phyloP scores from a whole-genome alignment of 2,329 filamentous ascomycete species.

The Alternaria solani region DNA sequence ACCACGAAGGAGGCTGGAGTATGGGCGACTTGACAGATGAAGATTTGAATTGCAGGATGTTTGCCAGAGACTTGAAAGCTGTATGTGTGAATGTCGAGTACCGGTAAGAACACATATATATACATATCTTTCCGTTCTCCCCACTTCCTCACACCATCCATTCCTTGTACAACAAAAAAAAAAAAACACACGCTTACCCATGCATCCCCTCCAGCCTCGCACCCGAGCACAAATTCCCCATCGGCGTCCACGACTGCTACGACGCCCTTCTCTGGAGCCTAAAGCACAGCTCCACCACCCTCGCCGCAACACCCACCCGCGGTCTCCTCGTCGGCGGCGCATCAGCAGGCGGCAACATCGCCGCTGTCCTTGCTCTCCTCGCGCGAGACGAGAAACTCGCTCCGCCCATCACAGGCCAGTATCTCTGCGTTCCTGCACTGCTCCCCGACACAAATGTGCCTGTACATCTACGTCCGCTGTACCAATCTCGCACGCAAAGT shows the following conservation, averaged over 20 bases:
- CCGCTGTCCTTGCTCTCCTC: constrained; percentile 57
- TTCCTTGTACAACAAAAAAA: not conserved
- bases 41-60: constrained; percentile 52
- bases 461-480: constrained; percentile 50
- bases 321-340: constrained; percentile 62
- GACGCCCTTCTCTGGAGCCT: constrained; percentile 57
- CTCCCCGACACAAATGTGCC: constrained; percentile 54
- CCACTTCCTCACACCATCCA: not conserved
- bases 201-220: constrained; percentile 53
- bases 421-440: constrained; percentile 58
- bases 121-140: not conserved
- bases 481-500: constrained; percentile 49
- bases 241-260: constrained; percentile 58
- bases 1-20: constrained; percentile 57
- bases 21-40: constrained; percentile 56
- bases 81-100: constrained; percentile 62
- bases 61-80: constrained; percentile 48
- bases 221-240: constrained; percentile 61
- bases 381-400: constrained; percentile 53
- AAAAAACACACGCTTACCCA: not conserved
- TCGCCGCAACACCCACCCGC: constrained; percentile 53
- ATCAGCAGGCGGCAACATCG: constrained; percentile 62
- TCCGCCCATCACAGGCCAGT: constrained; percentile 56
- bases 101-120: constrained; percentile 37
- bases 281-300: constrained; percentile 25